phyloP scores from a whole-genome alignment of 768 basidiomycete species.

The Kwoniella sp. region DNA sequence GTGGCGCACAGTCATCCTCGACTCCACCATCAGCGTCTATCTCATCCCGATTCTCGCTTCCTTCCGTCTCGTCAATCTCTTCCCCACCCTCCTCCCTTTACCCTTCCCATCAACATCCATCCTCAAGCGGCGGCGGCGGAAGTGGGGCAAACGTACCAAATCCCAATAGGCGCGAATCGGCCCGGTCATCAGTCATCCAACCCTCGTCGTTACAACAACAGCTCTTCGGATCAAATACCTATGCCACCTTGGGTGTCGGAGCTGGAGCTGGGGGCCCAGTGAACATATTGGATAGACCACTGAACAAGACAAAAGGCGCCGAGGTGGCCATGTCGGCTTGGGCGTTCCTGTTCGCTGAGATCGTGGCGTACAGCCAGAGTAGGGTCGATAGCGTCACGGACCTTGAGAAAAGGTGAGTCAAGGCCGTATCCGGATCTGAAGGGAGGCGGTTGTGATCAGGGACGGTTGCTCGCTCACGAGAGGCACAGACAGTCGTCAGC shows the following conservation, averaged over 20 bases:
- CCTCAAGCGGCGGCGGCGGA: constrained; percentile 22
- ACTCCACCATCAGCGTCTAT: constrained; percentile 13
- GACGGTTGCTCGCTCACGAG: too few species aligned
- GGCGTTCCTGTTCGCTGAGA: constrained; percentile 87
- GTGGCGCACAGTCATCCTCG: constrained; percentile 2
- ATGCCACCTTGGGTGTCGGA: background rate
- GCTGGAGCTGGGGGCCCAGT: background rate
- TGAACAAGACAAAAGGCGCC: constrained; percentile 80
- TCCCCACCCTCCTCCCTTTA: constrained; percentile 34
- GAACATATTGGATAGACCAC: constrained; percentile 79
- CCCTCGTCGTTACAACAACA: constrained; percentile 35
- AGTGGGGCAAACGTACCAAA: background rate
- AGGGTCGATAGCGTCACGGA: constrained; percentile 93
- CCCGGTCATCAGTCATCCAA: constrained; percentile 7
- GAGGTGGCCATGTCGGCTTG: constrained; percentile 85
- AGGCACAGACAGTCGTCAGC: too few species aligned
- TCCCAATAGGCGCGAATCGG: constrained; percentile 20
- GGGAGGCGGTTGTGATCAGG: background rate
- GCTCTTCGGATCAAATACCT: constrained; percentile 18
- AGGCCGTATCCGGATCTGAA: background rate
- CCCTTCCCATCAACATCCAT: constrained; percentile 28
- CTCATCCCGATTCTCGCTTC: constrained; percentile 27
- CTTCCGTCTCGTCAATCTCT: constrained; percentile 24
- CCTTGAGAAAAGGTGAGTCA: constrained; percentile 79
- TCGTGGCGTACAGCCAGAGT: constrained; percentile 94